Percentiles rank a stretch among this genome's conserved stretches.
Conservation (phyloP, 2,329 filamentous ascomycete genomes). For the Venturiaceae sp. region DNA sequence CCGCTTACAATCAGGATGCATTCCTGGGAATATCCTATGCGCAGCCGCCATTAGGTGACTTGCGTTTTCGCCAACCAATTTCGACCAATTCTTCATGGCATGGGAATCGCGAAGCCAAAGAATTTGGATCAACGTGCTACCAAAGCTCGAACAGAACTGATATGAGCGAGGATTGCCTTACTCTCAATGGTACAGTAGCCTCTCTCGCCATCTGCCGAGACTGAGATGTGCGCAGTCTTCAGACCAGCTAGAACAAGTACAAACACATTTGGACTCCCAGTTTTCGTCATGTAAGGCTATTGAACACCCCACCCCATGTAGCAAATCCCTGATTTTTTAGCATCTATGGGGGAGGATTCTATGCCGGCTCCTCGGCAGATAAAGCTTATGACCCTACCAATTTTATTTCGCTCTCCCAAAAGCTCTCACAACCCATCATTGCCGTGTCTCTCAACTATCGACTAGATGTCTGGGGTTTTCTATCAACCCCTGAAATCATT, state of each 20-base stretch:
- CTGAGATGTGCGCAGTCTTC: neutral
- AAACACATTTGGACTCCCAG: neutral
- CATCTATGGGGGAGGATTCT: constrained; percentile 3
- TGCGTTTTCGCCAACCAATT: constrained; percentile 44
- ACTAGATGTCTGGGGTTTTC: constrained; percentile 42
- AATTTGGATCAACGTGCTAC: neutral
- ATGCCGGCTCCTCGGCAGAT: neutral
- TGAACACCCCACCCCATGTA: neutral
- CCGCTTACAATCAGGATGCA: constrained; percentile 33
- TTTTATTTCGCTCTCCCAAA: neutral
- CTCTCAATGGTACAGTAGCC: neutral
- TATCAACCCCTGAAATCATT: constrained; percentile 35
- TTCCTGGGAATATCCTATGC: constrained; percentile 47
- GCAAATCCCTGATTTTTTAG: neutral
- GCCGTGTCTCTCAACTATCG: constrained; percentile 47
- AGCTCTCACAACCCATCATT: constrained; percentile 25
- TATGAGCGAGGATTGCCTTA: neutral
- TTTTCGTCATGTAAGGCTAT: neutral
- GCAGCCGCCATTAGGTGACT: constrained; percentile 40
- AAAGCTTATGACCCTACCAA: neutral
- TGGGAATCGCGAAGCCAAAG: constrained; percentile 15
- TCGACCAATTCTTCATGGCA: constrained; percentile 35
- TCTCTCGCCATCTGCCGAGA: neutral
- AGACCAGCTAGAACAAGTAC: neutral
- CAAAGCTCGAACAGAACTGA: neutral